phyloP scores from a whole-genome alignment of 352 stramenopile species.

The Aphanomyces stellatus region DNA sequence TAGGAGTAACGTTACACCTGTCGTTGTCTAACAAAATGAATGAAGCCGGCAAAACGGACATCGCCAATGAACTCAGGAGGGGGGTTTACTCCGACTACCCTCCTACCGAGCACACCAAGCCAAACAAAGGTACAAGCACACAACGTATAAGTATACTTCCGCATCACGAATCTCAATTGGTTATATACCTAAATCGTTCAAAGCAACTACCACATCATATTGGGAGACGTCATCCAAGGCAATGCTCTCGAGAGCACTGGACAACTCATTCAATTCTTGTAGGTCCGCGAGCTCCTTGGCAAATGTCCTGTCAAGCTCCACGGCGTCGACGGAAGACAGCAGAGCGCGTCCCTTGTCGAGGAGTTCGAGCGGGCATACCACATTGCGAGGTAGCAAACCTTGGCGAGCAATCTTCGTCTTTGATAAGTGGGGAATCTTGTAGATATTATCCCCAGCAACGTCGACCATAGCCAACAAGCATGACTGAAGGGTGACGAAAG shows the following conservation, averaged over 20 bases:
- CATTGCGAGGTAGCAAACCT: not conserved
- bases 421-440: not conserved
- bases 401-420: not conserved
- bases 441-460: not conserved
- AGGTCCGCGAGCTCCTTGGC: not conserved
- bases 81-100: not conserved
- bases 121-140: too few species aligned
- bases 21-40: not conserved
- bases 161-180: not conserved
- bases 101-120: not conserved
- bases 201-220: not conserved
- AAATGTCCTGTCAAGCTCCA: not conserved
- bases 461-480: not conserved
- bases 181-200: not conserved
- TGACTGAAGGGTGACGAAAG: not conserved
- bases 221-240: not conserved
- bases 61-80: not conserved
- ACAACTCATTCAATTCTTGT: not conserved
- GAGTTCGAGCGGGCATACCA: not conserved
- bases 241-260: not conserved
- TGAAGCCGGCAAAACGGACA: not conserved
- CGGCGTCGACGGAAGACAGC: not conserved
- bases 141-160: not conserved
- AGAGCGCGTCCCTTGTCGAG: not conserved
- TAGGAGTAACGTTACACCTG: not conserved